These are phyloP conservation scores for Blastomyces percursus DNA, from an alignment of 2,329 filamentous ascomycete genomes.

Conservation along the genomic window DNA sequence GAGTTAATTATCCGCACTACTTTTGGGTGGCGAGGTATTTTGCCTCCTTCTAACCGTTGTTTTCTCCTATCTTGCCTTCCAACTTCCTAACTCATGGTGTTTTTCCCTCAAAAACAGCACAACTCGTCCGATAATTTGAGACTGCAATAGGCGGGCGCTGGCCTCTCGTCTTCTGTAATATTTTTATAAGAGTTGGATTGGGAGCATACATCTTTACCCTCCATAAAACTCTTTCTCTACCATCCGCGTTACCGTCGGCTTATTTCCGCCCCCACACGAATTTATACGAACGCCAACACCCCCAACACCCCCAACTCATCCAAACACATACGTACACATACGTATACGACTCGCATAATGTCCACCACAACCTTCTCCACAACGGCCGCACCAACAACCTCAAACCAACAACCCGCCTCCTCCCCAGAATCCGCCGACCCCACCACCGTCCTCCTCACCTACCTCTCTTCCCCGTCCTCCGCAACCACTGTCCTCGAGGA, in stretches of 20 bases:
- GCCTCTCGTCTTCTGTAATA: background rate
- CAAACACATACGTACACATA: background rate
- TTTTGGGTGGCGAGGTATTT: background rate
- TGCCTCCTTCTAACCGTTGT: background rate
- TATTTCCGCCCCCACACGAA: background rate
- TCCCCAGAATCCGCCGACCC: slow-evolving; percentile 11
- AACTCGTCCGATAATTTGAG: background rate
- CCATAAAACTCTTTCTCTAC: too few relatives aligned
- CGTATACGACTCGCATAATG: background rate
- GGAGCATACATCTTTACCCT: background rate
- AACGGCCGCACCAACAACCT: background rate
- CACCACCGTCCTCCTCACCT: slow-evolving; percentile 19
- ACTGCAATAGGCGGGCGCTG: background rate
- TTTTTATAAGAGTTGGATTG: background rate
- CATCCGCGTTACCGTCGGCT: background rate
- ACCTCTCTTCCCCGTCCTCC: slow-evolving; percentile 25
- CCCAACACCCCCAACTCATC: background rate
- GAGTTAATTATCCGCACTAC: background rate
- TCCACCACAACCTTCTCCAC: background rate
- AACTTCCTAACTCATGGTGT: background rate
- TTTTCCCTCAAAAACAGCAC: background rate
- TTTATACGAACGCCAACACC: background rate
- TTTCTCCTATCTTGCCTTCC: background rate
- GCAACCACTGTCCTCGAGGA: slow-evolving; percentile 41
- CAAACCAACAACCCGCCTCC: slow-evolving; percentile 9